Conservation (phyloP, 2,329 filamentous ascomycete genomes). For the Fusarium staphyleae region DNA sequence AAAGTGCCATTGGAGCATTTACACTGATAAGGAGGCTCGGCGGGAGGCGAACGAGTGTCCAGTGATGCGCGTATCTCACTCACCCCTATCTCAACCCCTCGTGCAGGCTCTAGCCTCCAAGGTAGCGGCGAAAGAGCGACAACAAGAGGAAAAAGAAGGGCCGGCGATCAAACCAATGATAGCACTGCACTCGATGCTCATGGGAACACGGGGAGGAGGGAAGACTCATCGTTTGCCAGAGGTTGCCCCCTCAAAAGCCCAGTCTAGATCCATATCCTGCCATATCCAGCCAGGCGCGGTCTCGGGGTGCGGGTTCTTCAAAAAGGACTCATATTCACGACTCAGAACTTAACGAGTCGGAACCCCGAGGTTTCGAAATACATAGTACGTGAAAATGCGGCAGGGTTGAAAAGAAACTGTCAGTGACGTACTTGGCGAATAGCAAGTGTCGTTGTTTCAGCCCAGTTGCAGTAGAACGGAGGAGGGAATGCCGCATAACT, state of each 20-base stretch:
- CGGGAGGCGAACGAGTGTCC: conserved; percentile 13
- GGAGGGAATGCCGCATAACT: conserved; percentile 18
- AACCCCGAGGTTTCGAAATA: not conserved
- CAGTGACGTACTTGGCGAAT: conserved; percentile 16
- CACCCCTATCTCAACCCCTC: too few relatives aligned
- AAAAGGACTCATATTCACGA: not conserved
- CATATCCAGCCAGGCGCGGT: conserved; percentile 2
- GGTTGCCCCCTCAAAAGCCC: conserved; percentile 27
- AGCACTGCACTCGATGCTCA: conserved; percentile 19
- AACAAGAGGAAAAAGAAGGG: not conserved
- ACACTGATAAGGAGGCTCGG: conserved; percentile 27
- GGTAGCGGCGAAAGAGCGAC: not conserved
- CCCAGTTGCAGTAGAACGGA: not conserved
- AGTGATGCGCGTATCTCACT: conserved; percentile 14
- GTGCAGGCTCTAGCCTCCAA: not conserved
- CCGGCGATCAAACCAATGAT: conserved; percentile 30
- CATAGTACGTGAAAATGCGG: not conserved
- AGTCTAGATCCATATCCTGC: conserved; percentile 16
- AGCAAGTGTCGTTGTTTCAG: not conserved
- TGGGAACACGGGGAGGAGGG: conserved; percentile 30
- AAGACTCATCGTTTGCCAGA: conserved; percentile 25
- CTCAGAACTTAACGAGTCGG: not conserved
- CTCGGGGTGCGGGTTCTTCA: not conserved
- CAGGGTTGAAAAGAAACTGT: conserved; percentile 1
- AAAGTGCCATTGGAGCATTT: conserved; percentile 18